A percentile compares a stretch with the other conserved stretches of the same genome.
phyloP scores from a whole-genome alignment of 345 rosid species.

The Psidium guajava region DNA sequence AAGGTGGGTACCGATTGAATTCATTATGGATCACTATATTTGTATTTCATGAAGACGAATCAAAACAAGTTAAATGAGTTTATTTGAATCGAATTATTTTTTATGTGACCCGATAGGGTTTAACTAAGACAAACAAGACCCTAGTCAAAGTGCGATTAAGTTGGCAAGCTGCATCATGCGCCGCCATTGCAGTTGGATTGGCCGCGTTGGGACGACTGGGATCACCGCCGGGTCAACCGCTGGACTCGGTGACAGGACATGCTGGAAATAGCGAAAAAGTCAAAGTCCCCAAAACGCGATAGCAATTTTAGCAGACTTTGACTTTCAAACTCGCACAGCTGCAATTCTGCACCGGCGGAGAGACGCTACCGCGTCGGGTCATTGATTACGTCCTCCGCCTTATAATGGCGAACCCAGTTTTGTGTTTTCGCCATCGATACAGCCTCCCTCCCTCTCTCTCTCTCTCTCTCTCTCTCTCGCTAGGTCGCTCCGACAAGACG shows the following conservation, averaged over 20 bases:
- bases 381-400: not conserved
- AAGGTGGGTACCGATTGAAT: accelerated
- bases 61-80: too few species aligned
- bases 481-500: not conserved
- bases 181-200: not conserved
- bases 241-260: not conserved
- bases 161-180: not conserved
- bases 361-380: not conserved
- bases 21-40: too few species aligned
- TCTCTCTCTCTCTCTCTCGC: not conserved
- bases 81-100: too few species aligned
- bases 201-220: not conserved
- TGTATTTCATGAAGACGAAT: too few species aligned
- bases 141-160: not conserved
- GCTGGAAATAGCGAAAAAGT: not conserved
- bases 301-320: not conserved
- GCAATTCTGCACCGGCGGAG: not conserved
- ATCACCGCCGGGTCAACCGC: not conserved
- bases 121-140: not conserved
- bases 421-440: not conserved
- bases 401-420: not conserved
- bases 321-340: not conserved
- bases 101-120: too few species aligned
- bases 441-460: too few species aligned
- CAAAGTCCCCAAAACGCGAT: not conserved